Base-by-base conservation (phyloP, 306 rosid species). In the Trifolium subterraneum region DNA sequence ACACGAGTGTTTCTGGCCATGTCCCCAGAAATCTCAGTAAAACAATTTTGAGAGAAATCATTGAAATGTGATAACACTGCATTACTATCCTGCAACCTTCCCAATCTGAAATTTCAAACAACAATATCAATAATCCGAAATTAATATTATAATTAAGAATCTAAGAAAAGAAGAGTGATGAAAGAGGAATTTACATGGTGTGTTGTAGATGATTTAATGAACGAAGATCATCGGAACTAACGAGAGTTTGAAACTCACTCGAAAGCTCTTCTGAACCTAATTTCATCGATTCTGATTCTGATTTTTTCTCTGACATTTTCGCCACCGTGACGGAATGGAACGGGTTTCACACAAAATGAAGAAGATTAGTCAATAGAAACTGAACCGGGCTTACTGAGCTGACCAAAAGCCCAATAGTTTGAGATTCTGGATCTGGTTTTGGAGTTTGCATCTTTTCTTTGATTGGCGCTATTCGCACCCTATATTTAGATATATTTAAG, bases 61-160 rank as follows among this genome's bases (percentile, higher is more conserved):
- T 88, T 94, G 60, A 90, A 94, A 82, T 94, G 97, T 0, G 97
- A 86, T 65, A 94, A 82, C 0, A 92, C 97, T 4, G 97, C 99
- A 72, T 90, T 92, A 81, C 93, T 90, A 31, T 94, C 97, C 85
- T 92, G 99, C 81, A 94, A 87, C 78, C 99, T 94, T 80, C 99
- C 99, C 80, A 94, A 71, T 88, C 96, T 94, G 89, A 75, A 78
- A 79, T 71, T 71, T 59, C 6, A 44, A 2, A 44, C 10, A 45
- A 45, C 20, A 50, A 50, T 50, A 50, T 6, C 13, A 4, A 4
- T 44, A 44, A 44, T 51, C 66, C 88, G 84, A 73, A 80, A 79
- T 71, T 73, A 63, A 27, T 8, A 60, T n/a, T 4, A n/a, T n/a
- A n/a, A n/a, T n/a, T n/a, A n/a, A 64, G 1, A 71, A 12, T 16